Conservation (phyloP, 495 filamentous ascomycete species). For the Usnea hakonensis region DNA sequence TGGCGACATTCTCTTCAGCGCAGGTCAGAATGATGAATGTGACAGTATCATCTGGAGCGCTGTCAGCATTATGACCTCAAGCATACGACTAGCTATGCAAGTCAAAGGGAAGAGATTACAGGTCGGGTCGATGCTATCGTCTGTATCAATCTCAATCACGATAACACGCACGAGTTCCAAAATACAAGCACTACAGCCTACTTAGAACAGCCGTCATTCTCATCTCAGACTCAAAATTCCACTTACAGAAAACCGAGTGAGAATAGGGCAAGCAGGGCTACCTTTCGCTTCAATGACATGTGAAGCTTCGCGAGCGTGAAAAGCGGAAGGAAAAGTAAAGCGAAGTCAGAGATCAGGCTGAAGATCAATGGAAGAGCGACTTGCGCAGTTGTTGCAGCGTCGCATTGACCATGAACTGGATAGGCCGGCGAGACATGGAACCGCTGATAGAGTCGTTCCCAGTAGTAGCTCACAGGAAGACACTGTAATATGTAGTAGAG, state of each 20-base stretch:
- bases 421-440: constrained; percentile 20
- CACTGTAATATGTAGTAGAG: constrained; percentile 31
- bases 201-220: too few relatives aligned
- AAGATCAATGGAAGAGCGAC: constrained; percentile 22
- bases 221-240: too few relatives aligned
- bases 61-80: too few relatives aligned
- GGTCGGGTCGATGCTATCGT: too few relatives aligned
- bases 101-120: too few relatives aligned
- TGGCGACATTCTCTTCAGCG: too few relatives aligned
- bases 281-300: constrained; percentile 26
- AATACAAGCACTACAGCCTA: too few relatives aligned
- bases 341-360: constrained; percentile 13
- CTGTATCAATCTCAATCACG: too few relatives aligned
- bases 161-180: background rate
- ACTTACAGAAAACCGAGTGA: constrained; percentile 24
- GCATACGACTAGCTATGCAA: too few relatives aligned
- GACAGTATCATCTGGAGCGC: too few relatives aligned
- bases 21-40: too few relatives aligned
- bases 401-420: constrained; percentile 23
- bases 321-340: constrained; percentile 26
- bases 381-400: constrained; percentile 27
- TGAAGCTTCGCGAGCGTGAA: constrained; percentile 26
- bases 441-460: constrained; percentile 22
- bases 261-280: constrained; percentile 30
- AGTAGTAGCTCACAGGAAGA: constrained; percentile 28